Percentiles rank a stretch among this genome's conserved stretches.
phyloP scores from a whole-genome alignment of 306 rosid species.

The Sesbania bispinosa region DNA sequence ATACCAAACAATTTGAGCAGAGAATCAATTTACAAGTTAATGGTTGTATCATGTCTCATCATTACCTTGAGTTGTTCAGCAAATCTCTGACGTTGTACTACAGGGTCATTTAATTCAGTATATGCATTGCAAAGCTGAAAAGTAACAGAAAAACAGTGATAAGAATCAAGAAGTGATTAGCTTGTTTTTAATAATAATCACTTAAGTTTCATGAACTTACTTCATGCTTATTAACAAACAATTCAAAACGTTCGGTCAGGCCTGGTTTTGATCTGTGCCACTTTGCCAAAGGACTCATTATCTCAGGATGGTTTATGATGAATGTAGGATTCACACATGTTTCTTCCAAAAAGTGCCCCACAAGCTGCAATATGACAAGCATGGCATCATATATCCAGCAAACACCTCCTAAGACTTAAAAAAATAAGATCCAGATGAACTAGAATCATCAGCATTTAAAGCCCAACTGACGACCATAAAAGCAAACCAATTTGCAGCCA shows the following conservation, averaged over 20 bases:
- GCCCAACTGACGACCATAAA: neutral
- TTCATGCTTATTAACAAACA: conserved; percentile 74
- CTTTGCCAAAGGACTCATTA: conserved; percentile 92
- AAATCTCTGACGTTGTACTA: conserved; percentile 77
- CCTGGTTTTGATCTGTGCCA: conserved; percentile 81
- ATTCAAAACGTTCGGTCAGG: conserved; percentile 82
- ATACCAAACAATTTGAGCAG: neutral
- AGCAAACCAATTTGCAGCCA: neutral
- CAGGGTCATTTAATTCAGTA: conserved; percentile 87
- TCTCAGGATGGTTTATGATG: conserved; percentile 81
- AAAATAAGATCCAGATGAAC: neutral
- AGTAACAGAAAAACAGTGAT: conserved; percentile 7
- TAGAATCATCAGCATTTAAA: neutral
- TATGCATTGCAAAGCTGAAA: conserved; percentile 79
- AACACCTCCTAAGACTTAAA: neutral
- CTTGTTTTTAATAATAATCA: neutral
- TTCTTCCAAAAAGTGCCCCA: conserved; percentile 87
- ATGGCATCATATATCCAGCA: neutral
- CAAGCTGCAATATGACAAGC: conserved; percentile 62
- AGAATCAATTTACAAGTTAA: neutral
- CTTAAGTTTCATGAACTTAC: conserved; percentile 31
- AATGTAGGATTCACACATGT: conserved; percentile 73
- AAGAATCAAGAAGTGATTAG: neutral
- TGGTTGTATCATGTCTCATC: neutral
- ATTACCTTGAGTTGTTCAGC: conserved; percentile 86